Conservation (phyloP, 371 early-diverging fungal genomes). For the Parasitella parasitica region DNA sequence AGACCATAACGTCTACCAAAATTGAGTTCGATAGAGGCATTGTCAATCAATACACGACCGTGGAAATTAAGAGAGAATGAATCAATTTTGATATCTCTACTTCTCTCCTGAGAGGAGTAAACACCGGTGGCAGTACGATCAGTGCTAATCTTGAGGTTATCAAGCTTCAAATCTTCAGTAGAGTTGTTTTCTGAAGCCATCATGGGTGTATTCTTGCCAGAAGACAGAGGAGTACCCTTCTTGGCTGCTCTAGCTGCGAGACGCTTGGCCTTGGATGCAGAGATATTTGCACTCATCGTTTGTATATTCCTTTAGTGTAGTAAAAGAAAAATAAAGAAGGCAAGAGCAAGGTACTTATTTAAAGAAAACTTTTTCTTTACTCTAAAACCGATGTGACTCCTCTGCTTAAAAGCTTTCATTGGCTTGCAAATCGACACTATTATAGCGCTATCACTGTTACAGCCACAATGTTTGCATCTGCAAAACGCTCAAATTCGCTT, state of each 20-base stretch:
- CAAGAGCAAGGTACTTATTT: background rate
- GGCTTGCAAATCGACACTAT: background rate
- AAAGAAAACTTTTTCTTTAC: background rate
- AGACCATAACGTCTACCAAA: slow-evolving; percentile 98
- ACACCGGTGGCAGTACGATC: slow-evolving; percentile 92
- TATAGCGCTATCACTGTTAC: background rate
- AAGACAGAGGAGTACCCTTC: slow-evolving; percentile 31
- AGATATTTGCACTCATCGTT: slow-evolving; percentile 32
- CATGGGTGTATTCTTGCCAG: slow-evolving; percentile 35
- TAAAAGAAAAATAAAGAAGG: slow-evolving; percentile 21
- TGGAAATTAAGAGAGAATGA: slow-evolving; percentile 91
- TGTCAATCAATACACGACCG: slow-evolving; percentile 90
- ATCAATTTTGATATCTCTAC: slow-evolving; percentile 96
- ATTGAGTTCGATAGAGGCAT: slow-evolving; percentile 95
- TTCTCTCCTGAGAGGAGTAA: slow-evolving; percentile 87
- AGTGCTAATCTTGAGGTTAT: slow-evolving; percentile 42
- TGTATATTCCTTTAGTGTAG: slow-evolving; percentile 1
- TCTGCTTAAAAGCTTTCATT: background rate
- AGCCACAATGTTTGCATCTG: too few species aligned
- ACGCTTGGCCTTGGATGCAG: slow-evolving; percentile 83
- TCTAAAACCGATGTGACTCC: background rate
- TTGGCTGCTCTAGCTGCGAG: slow-evolving; percentile 76
- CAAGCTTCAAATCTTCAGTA: slow-evolving; percentile 32
- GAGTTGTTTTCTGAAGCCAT: slow-evolving; percentile 33
- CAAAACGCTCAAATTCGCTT: too few species aligned